These are phyloP conservation scores for Holtermannia corniformis DNA, from an alignment of 768 basidiomycete genomes.

Conservation along the genomic window DNA sequence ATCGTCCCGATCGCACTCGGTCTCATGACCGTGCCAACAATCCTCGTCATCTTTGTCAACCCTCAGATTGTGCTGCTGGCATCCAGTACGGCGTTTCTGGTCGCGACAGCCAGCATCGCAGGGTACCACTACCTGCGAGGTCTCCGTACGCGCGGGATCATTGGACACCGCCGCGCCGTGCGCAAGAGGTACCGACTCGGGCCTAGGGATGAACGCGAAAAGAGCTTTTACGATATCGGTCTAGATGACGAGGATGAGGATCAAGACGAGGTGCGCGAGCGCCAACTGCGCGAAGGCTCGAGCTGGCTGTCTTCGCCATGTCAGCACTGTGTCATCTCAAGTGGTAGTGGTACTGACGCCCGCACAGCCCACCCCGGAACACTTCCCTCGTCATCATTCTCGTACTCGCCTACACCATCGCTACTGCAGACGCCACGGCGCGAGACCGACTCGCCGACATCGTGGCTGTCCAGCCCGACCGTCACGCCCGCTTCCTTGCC, in stretches of 20 bases:
- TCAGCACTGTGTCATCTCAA: constrained; percentile 7
- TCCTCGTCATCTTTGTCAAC: neutral
- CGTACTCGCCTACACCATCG: too few species aligned
- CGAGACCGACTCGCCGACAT: constrained; percentile 1
- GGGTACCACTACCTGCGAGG: neutral
- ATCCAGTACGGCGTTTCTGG: neutral
- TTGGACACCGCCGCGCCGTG: neutral
- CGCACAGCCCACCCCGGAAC: constrained; percentile 19
- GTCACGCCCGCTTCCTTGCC: constrained; percentile 20
- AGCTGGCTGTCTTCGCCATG: constrained; percentile 30
- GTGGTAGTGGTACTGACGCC: neutral
- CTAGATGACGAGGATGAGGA: neutral
- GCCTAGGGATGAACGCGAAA: neutral
- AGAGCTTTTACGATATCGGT: neutral
- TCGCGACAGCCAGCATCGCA: neutral
- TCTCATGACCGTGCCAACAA: neutral
- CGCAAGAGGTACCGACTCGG: neutral
- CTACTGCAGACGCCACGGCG: too few species aligned
- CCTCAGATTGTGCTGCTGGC: neutral
- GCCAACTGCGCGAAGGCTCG: constrained; percentile 1
- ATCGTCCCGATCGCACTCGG: constrained; percentile 8
- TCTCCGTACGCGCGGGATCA: neutral
- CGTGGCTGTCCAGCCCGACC: constrained; percentile 22
- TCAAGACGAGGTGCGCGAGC: too few species aligned
- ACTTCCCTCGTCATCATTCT: constrained; percentile 16